Evolutionary conservation across 768 basidiomycete genomes (phyloP).

Genomic region (Gymnopilus junonius): DNA sequence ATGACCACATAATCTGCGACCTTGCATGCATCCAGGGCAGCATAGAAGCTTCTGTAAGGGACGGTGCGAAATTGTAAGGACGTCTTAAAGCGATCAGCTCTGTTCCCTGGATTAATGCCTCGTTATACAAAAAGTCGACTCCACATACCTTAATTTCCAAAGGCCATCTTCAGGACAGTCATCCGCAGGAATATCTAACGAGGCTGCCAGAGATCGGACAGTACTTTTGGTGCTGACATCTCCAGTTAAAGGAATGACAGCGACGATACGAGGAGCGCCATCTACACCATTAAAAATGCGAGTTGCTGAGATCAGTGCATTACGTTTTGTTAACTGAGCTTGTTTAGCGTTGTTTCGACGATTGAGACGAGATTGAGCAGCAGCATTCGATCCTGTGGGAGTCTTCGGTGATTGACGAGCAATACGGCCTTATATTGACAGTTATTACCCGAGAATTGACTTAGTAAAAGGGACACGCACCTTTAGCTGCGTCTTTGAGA

Average conservation of each 20-base stretch:
- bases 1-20: slow-evolving; percentile 92
- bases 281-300: slow-evolving; percentile 82
- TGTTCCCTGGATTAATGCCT: slow-evolving; percentile 31
- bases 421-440: slow-evolving; percentile 52
- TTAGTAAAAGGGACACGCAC: slow-evolving; percentile 37
- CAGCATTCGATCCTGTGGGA: slow-evolving; percentile 47
- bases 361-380: slow-evolving; percentile 76
- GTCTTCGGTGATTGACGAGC: slow-evolving; percentile 59
- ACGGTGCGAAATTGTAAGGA: slow-evolving; percentile 87
- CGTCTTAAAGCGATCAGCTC: slow-evolving; percentile 90
- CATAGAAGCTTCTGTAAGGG: slow-evolving; percentile 72
- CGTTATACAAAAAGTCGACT: not conserved
- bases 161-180: slow-evolving; percentile 57
- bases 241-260: slow-evolving; percentile 81
- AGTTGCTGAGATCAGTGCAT: slow-evolving; percentile 66
- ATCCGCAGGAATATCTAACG: slow-evolving; percentile 58
- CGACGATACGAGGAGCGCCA: slow-evolving; percentile 83
- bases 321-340: slow-evolving; percentile 72
- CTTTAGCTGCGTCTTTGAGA: slow-evolving; percentile 85
- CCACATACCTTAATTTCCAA: slow-evolving; percentile 70
- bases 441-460: not conserved
- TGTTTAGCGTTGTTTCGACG: slow-evolving; percentile 88
- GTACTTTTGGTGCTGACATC: slow-evolving; percentile 60
- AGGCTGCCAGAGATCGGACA: slow-evolving; percentile 59
- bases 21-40: slow-evolving; percentile 82